Conservation (phyloP, 2,329 filamentous ascomycete species). For the Alternaria sp. region DNA sequence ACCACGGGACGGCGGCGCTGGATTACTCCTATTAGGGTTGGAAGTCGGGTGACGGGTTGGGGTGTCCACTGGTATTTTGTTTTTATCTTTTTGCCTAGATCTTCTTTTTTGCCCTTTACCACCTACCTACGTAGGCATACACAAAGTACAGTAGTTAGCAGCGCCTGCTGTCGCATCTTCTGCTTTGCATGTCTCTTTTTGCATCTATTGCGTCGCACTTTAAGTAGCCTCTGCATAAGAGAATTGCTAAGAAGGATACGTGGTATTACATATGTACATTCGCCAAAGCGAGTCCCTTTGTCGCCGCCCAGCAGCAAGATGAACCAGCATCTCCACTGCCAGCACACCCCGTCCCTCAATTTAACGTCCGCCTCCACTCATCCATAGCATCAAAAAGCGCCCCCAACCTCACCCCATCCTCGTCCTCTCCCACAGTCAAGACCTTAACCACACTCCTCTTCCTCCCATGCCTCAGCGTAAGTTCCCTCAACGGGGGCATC, state of each 20-base stretch:
- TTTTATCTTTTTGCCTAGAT: slow-evolving; percentile 15
- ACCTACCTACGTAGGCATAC: too few species aligned
- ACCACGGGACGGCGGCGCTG: slow-evolving; percentile 51
- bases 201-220: neutral
- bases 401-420: slow-evolving; percentile 13
- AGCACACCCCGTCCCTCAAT: neutral
- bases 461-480: slow-evolving; percentile 8
- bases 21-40: slow-evolving; percentile 49
- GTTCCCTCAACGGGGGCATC: slow-evolving; percentile 16
- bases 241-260: neutral
- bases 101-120: neutral
- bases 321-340: neutral
- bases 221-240: neutral
- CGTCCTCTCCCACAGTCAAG: neutral
- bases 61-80: slow-evolving; percentile 46
- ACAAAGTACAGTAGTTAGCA: neutral
- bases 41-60: slow-evolving; percentile 43
- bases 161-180: neutral
- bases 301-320: neutral
- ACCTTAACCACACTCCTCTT: slow-evolving; percentile 8
- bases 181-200: neutral
- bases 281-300: neutral
- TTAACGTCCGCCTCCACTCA: slow-evolving; percentile 10
- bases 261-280: neutral
- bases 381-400: slow-evolving; percentile 13